These are phyloP conservation scores for Aspergillus neotritici DNA, from an alignment of 2,329 filamentous ascomycete genomes.

Conservation along the genomic window DNA sequence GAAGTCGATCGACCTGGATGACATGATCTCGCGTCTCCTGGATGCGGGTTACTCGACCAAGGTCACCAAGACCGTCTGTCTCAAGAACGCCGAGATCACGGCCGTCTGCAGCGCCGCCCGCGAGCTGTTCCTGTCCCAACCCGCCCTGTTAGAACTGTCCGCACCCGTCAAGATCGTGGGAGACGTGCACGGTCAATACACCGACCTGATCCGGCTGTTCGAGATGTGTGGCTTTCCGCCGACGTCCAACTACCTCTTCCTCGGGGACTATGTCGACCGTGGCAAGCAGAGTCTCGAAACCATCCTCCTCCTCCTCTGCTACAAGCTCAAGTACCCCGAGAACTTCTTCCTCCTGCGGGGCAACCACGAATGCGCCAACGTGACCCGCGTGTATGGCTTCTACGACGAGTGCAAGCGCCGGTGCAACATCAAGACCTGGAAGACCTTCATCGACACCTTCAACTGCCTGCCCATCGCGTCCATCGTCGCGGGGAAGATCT, in stretches of 20 bases:
- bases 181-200: constrained; percentile 95
- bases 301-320: constrained; percentile 85
- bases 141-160: constrained; percentile 82
- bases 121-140: constrained; percentile 86
- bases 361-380: constrained; percentile 95
- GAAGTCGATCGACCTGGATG: constrained; percentile 89
- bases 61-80: constrained; percentile 92
- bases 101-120: constrained; percentile 86
- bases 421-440: constrained; percentile 97
- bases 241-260: constrained; percentile 83
- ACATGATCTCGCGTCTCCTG: constrained; percentile 90
- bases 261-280: constrained; percentile 93
- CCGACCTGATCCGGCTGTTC: constrained; percentile 91
- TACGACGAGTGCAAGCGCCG: constrained; percentile 97
- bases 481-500: constrained; percentile 97
- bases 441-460: constrained; percentile 95
- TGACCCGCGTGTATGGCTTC: constrained; percentile 92
- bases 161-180: constrained; percentile 97
- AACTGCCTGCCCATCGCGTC: constrained; percentile 91
- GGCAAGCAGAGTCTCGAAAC: constrained; percentile 96
- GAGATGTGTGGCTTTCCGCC: constrained; percentile 98
- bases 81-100: constrained; percentile 96
- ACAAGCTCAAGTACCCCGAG: constrained; percentile 94
- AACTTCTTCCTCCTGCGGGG: constrained; percentile 94
- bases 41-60: constrained; percentile 95